Evolutionary conservation across 495 filamentous ascomycete species (phyloP).

Genomic region (Platismatia glauca): DNA sequence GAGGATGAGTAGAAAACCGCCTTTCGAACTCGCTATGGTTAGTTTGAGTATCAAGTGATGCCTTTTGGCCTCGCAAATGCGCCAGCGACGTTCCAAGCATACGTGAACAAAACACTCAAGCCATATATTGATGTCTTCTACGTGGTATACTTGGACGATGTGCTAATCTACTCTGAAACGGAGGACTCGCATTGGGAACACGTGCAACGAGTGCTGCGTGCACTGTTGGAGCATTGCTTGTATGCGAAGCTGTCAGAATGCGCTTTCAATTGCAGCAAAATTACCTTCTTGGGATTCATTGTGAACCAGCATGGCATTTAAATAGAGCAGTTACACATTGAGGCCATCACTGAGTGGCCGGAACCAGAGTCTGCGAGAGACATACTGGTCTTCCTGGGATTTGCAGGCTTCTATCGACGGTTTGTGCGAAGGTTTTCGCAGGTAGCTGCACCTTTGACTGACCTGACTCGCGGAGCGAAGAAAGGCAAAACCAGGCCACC

Average conservation of each 20-base stretch:
- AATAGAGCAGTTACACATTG: neutral
- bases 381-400: neutral
- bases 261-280: neutral
- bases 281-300: neutral
- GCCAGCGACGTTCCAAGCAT: slow-evolving; percentile 13
- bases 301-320: neutral
- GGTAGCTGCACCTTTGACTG: neutral
- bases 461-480: neutral
- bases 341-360: neutral
- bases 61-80: slow-evolving; percentile 18
- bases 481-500: neutral
- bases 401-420: neutral
- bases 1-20: too few species aligned
- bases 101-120: slow-evolving; percentile 10
- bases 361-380: neutral
- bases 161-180: slow-evolving; percentile 5
- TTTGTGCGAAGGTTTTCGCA: neutral
- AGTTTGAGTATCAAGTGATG: slow-evolving; percentile 18
- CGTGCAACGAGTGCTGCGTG: neutral
- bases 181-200: neutral
- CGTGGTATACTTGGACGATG: slow-evolving; percentile 7
- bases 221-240: neutral
- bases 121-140: slow-evolving; percentile 4
- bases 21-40: too few species aligned
- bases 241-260: neutral